These are phyloP conservation scores for Melanopsichium pennsylvanicum DNA, from an alignment of 1,284 basidiomycete genomes.

Conservation along the genomic window DNA sequence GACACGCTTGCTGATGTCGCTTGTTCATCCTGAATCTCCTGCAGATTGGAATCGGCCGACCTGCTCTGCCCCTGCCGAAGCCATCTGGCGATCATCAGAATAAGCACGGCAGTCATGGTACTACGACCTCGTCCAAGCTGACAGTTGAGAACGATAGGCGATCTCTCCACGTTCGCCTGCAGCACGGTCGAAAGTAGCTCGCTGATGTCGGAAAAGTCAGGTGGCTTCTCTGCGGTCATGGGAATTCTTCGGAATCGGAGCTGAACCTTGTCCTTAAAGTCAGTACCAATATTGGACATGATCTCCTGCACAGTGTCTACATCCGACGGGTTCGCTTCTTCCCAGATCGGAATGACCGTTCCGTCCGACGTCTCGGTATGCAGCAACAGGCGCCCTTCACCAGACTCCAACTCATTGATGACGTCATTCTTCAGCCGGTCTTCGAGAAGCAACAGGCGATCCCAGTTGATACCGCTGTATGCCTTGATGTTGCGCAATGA, in stretches of 20 bases:
- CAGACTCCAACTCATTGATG: slow-evolving; percentile 78
- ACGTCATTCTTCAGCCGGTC: slow-evolving; percentile 91
- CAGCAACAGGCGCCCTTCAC: slow-evolving; percentile 85
- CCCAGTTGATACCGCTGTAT: slow-evolving; percentile 63
- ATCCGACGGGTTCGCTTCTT: slow-evolving; percentile 80
- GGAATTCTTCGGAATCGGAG: slow-evolving; percentile 86
- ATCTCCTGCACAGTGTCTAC: slow-evolving; percentile 88
- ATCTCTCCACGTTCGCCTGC: slow-evolving; percentile 75
- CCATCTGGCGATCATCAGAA: slow-evolving; percentile 88
- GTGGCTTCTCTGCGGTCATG: slow-evolving; percentile 76
- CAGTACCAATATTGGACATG: slow-evolving; percentile 71
- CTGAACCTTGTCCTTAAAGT: slow-evolving; percentile 68
- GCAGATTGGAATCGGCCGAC: slow-evolving; percentile 61
- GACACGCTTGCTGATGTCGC: neutral
- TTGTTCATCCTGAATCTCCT: slow-evolving; percentile 21
- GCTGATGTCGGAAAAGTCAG: slow-evolving; percentile 65
- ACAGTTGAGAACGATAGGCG: slow-evolving; percentile 91
- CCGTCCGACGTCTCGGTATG: slow-evolving; percentile 91
- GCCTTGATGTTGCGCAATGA: slow-evolving; percentile 62
- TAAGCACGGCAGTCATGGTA: slow-evolving; percentile 85
- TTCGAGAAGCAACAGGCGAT: slow-evolving; percentile 69
- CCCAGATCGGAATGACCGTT: slow-evolving; percentile 92
- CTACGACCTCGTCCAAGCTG: slow-evolving; percentile 95
- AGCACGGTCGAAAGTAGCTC: slow-evolving; percentile 82
- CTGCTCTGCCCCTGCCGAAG: slow-evolving; percentile 66